Evolutionary conservation across 768 basidiomycete genomes (phyloP).

Genomic region (Fomitopsis serialis): DNA sequence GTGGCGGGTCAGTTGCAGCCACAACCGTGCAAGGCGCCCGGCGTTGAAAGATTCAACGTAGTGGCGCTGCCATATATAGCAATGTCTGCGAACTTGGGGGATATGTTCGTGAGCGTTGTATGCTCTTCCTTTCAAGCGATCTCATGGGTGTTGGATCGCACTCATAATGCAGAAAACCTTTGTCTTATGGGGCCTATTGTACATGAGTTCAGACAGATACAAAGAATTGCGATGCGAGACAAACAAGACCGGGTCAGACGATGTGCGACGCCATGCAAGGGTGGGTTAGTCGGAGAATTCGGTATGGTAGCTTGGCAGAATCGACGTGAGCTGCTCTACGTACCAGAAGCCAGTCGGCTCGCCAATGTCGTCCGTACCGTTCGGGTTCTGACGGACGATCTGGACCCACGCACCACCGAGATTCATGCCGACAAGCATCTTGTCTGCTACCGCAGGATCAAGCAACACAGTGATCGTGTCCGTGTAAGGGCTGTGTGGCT

Average conservation of each 20-base stretch:
- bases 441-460: conserved; percentile 36
- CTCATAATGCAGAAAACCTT: too few relatives aligned
- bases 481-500: conserved; percentile 43
- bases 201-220: neutral
- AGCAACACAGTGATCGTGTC: conserved; percentile 60
- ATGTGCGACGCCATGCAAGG: too few relatives aligned
- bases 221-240: neutral
- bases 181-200: too few relatives aligned
- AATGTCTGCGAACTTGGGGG: too few relatives aligned
- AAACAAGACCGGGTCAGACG: too few relatives aligned
- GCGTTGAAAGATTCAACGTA: too few relatives aligned
- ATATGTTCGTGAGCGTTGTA: too few relatives aligned
- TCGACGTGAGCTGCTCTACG: conserved; percentile 47
- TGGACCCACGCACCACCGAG: conserved; percentile 68
- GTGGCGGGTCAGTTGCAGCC: too few relatives aligned
- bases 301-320: conserved; percentile 49
- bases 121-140: too few relatives aligned
- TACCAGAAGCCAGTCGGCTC: conserved; percentile 46
- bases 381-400: conserved; percentile 37
- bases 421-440: conserved; percentile 49
- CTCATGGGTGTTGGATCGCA: too few relatives aligned
- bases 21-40: too few relatives aligned
- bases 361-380: conserved; percentile 20
- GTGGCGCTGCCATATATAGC: too few relatives aligned
- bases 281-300: conserved; percentile 10